Percentiles rank a stretch among this genome's conserved stretches.
Evolutionary conservation across 768 basidiomycete genomes (phyloP).

Genomic region (Suillus weaverae): DNA sequence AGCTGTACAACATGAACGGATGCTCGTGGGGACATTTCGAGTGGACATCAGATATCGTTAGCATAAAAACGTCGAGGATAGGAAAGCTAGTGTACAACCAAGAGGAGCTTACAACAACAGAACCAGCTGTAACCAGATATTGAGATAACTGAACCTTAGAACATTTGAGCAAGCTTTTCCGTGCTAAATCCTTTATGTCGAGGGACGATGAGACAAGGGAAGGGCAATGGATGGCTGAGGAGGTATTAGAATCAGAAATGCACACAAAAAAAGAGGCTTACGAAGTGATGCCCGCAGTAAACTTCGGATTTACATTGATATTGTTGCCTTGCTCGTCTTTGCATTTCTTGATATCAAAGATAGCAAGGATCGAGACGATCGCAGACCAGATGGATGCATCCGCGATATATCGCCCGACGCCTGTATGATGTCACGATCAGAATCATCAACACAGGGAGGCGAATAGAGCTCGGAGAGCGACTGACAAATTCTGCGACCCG

Average conservation of each 20-base stretch:
- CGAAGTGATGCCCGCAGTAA: constrained; percentile 29
- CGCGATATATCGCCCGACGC: constrained; percentile 45
- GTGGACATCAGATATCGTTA: not conserved
- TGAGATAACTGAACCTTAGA: constrained; percentile 11
- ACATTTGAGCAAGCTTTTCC: constrained; percentile 20
- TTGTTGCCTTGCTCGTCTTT: constrained; percentile 27
- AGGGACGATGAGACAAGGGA: constrained; percentile 27
- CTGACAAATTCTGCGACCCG: constrained; percentile 34
- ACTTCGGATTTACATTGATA: constrained; percentile 21
- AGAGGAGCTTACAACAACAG: not conserved
- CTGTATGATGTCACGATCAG: constrained; percentile 13
- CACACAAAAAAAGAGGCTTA: constrained; percentile 13
- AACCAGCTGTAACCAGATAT: not conserved
- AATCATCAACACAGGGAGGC: not conserved
- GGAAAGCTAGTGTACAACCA: not conserved
- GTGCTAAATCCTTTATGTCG: constrained; percentile 20
- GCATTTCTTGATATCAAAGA: constrained; percentile 34
- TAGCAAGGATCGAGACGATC: constrained; percentile 33
- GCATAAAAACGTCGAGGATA: not conserved
- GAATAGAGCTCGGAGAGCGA: not conserved
- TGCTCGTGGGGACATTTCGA: not conserved
- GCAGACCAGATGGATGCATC: constrained; percentile 41
- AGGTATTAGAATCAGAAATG: constrained; percentile 1
- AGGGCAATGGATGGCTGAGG: constrained; percentile 24
- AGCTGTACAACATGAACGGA: not conserved